Evolutionary conservation across 495 filamentous ascomycete species (phyloP).

Genomic region (Echria macrotheca): DNA sequence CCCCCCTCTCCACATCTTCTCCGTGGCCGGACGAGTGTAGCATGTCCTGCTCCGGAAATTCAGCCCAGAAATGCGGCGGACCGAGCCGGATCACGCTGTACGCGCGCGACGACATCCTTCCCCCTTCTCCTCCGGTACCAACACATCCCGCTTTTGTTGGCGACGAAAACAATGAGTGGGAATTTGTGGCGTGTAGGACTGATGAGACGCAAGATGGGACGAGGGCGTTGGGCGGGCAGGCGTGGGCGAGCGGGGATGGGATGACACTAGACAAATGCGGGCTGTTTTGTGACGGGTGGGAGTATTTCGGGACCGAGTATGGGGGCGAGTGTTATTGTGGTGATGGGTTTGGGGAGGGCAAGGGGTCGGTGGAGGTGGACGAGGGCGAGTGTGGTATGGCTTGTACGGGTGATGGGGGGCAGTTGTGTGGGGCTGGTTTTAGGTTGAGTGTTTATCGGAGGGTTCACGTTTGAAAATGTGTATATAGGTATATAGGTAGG

Average conservation of each 20-base stretch:
- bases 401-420: neutral
- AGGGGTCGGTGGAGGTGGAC: neutral
- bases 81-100: slow-evolving; percentile 37
- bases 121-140: slow-evolving; percentile 5
- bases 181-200: slow-evolving; percentile 10
- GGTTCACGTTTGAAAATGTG: neutral
- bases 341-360: neutral
- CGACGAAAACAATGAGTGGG: slow-evolving; percentile 25
- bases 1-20: slow-evolving; percentile 23
- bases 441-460: slow-evolving; percentile 7
- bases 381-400: slow-evolving; percentile 4
- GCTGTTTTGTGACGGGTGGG: neutral
- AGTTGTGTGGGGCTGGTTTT: slow-evolving; percentile 2
- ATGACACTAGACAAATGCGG: slow-evolving; percentile 1
- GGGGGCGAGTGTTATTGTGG: slow-evolving; percentile 7
- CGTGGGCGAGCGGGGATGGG: neutral
- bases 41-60: slow-evolving; percentile 38
- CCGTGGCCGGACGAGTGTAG: slow-evolving; percentile 29
- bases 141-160: slow-evolving; percentile 15
- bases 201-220: neutral
- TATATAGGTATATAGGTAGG: too few species aligned
- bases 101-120: slow-evolving; percentile 13
- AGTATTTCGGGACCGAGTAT: slow-evolving; percentile 1
- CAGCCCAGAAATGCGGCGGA: slow-evolving; percentile 36
- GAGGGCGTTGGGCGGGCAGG: neutral